Base-by-base conservation (phyloP, 441 rosid genomes). In the Aquilaria agallochum region DNA sequence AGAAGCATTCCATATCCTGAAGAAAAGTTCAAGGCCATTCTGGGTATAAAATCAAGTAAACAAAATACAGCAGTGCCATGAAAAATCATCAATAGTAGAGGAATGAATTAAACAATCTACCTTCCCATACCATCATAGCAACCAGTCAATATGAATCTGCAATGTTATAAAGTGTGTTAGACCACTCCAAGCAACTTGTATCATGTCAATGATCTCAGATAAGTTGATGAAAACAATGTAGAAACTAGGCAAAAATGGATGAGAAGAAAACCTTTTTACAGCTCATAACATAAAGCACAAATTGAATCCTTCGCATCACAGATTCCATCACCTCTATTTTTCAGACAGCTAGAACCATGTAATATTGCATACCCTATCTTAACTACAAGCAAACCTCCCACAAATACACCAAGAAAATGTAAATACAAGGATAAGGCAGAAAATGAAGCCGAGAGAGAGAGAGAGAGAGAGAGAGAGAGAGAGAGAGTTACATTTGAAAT, bases 71-170 rank as follows among this genome's bases (percentile, higher is more conserved):
- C 50, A 55, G 11, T 65, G 1, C 7, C 42, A 54, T 12, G 33
- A 64, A 49, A 46, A 57, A n/a, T 46, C 31, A n/a, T 65, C 50
- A 58, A 27, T 52, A 3, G 47, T 5, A 34, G 36, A 9, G 53
- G 40, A 50, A 11, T 0, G n/a, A 15, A 55, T 10, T 11, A 13
- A 12, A 53, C 53, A 58, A 49, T 57, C 72, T 72, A 90, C 98
- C 99, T 85, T 76, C 93, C 99, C 62, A 88, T 70, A 46, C 88
- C 72, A 77, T 92, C 98, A 70, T 85, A 95, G 84, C 95, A 88
- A 52, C 99, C 98, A 0, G 97, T 83, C 83, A 95, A 74, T 73
- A 95, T 75, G 74, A 95, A 90, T 78, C 99, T 92, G 95, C 83
- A 67, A 80, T 59, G 72, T 2, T 36, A 4, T 4, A 36, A 36